Conservation (phyloP, 768 basidiomycete species). For the Leucosporidium creatinivorum region DNA sequence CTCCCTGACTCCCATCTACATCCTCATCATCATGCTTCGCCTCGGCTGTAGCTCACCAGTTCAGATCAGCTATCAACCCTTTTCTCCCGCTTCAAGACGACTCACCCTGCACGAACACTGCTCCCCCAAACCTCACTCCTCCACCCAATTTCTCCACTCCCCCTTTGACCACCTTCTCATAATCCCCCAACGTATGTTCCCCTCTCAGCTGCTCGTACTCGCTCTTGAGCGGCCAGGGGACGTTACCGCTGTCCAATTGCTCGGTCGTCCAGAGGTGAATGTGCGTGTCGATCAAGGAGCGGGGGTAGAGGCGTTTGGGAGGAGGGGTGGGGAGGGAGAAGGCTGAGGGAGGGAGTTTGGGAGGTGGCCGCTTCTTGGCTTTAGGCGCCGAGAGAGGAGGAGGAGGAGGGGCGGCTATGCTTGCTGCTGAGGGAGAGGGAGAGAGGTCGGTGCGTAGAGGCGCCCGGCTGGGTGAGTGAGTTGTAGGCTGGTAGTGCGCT, state of each 20-base stretch:
- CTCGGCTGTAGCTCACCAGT: background rate
- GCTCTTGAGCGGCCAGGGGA: background rate
- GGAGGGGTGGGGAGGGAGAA: background rate
- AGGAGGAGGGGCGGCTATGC: too few relatives aligned
- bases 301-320: too few relatives aligned
- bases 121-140: background rate
- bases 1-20: conserved; percentile 11
- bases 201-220: background rate
- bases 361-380: background rate
- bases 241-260: conserved; percentile 1
- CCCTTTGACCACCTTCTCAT: too few relatives aligned
- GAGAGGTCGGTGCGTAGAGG: too few relatives aligned
- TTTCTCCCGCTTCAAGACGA: background rate
- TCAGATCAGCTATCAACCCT: background rate
- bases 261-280: conserved; percentile 8
- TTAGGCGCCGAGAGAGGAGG: too few relatives aligned
- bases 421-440: too few relatives aligned
- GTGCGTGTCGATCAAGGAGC: conserved; percentile 6
- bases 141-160: too few relatives aligned
- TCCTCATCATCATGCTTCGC: conserved; percentile 15
- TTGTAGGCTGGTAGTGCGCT: too few relatives aligned
- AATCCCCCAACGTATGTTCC: too few relatives aligned
- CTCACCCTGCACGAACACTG: conserved; percentile 26
- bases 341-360: background rate
- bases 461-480: too few relatives aligned